Evolutionary conservation across 2,329 filamentous ascomycete genomes (phyloP).

Genomic region (Neonectria ditissima): DNA sequence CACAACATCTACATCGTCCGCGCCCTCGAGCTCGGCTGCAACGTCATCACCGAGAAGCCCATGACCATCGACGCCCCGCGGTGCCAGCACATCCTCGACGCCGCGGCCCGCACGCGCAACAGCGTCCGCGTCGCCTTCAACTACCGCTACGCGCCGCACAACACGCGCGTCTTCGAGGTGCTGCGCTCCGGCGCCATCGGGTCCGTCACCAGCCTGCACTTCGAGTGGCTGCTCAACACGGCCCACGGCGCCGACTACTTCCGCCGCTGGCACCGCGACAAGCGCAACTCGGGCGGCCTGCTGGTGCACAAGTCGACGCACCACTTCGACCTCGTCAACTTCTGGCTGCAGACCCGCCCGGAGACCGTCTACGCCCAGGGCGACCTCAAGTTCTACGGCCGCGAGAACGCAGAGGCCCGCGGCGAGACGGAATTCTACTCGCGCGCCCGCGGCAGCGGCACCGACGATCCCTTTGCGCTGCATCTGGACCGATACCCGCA

Average conservation of each 20-base stretch:
- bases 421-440: conserved; percentile 64
- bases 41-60: conserved; percentile 73
- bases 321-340: conserved; percentile 73
- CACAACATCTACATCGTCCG: conserved; percentile 71
- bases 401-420: conserved; percentile 69
- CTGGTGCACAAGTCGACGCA: conserved; percentile 73
- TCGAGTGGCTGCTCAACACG: conserved; percentile 74
- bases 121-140: conserved; percentile 71
- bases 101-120: conserved; percentile 48
- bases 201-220: conserved; percentile 67
- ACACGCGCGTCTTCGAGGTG: conserved; percentile 69
- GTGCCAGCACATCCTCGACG: conserved; percentile 61
- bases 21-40: conserved; percentile 69
- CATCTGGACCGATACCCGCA: conserved; percentile 64
- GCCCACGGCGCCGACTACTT: conserved; percentile 73
- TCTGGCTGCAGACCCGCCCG: conserved; percentile 69
- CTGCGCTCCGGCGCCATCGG: conserved; percentile 67
- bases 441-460: conserved; percentile 63
- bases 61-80: conserved; percentile 72
- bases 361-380: conserved; percentile 69
- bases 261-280: conserved; percentile 72
- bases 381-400: conserved; percentile 70
- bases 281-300: conserved; percentile 69
- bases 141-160: conserved; percentile 74
- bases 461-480: conserved; percentile 69